These are phyloP conservation scores for Ceratocystiopsis minuta DNA, from an alignment of 2,329 filamentous ascomycete species.

Conservation along the genomic window DNA sequence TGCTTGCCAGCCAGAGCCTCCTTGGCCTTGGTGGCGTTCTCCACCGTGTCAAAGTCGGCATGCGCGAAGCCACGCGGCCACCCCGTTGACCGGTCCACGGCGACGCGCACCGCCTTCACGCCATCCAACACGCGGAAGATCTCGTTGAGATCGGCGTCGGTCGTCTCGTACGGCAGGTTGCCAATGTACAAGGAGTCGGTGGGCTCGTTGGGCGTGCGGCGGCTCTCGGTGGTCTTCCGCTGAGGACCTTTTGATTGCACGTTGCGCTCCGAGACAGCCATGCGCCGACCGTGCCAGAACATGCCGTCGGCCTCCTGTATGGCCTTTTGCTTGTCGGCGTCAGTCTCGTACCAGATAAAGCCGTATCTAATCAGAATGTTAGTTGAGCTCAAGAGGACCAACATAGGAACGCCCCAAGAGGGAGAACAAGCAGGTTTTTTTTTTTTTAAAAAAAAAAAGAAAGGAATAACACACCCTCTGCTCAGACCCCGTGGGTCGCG, in stretches of 20 bases:
- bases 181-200: conserved; percentile 49
- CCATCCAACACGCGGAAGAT: conserved; percentile 55
- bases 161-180: conserved; percentile 74
- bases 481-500: conserved; percentile 18
- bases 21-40: conserved; percentile 43
- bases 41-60: conserved; percentile 55
- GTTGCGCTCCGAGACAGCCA: conserved; percentile 13
- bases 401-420: not conserved
- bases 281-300: conserved; percentile 21
- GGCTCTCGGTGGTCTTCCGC: too few species aligned
- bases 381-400: not conserved
- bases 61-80: conserved; percentile 73
- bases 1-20: conserved; percentile 35
- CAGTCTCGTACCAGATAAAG: conserved; percentile 15
- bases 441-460: not conserved
- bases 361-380: conserved; percentile 12
- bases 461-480: conserved; percentile 14
- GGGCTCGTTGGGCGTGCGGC: conserved; percentile 5
- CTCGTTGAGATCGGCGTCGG: conserved; percentile 63
- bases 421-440: too few species aligned
- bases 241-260: too few species aligned
- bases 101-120: conserved; percentile 59
- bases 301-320: conserved; percentile 15
- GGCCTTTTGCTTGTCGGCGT: conserved; percentile 12
- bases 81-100: conserved; percentile 64